A percentile compares a stretch with the other conserved stretches of the same genome.
Evolutionary conservation across 441 rosid genomes (phyloP).

Genomic region (Caryocar brasiliense): DNA sequence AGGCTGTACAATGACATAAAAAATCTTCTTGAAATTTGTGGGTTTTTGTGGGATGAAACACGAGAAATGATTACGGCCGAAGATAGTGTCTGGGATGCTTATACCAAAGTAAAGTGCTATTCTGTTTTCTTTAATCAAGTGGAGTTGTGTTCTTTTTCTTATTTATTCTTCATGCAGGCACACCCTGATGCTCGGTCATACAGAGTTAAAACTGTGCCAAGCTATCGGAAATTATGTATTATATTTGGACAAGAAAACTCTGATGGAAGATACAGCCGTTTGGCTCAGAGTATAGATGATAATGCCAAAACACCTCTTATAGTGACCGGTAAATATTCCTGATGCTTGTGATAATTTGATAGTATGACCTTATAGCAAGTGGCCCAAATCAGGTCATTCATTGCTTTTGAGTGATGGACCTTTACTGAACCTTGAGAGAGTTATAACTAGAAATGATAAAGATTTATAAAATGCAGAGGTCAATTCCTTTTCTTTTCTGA

Average conservation of each 20-base stretch:
- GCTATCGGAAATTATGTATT: constrained; percentile 59
- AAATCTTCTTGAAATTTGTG: constrained; percentile 50
- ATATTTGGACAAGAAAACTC: constrained; percentile 59
- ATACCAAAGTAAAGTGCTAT: constrained; percentile 44
- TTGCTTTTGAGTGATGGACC: too few species aligned
- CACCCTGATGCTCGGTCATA: constrained; percentile 83
- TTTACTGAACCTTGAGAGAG: not conserved
- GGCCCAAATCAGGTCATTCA: not conserved
- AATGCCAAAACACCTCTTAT: constrained; percentile 25
- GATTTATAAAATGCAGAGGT: not conserved
- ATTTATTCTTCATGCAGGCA: constrained; percentile 35
- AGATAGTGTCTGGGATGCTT: constrained; percentile 61
- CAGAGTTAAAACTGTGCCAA: constrained; percentile 76
- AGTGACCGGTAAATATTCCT: constrained; percentile 41
- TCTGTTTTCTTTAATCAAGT: constrained; percentile 3
- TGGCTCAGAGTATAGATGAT: constrained; percentile 44
- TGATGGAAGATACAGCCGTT: constrained; percentile 59
- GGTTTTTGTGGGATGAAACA: constrained; percentile 76
- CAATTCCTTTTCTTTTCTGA: not conserved
- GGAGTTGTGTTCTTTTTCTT: constrained; percentile 13
- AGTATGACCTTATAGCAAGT: not conserved
- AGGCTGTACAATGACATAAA: constrained; percentile 65
- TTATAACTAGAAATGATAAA: not conserved
- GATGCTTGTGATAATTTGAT: not conserved
- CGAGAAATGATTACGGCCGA: constrained; percentile 77